These are phyloP conservation scores for Podila epicladia DNA, from an alignment of 192 early-diverging fungal genomes.

Conservation along the genomic window DNA sequence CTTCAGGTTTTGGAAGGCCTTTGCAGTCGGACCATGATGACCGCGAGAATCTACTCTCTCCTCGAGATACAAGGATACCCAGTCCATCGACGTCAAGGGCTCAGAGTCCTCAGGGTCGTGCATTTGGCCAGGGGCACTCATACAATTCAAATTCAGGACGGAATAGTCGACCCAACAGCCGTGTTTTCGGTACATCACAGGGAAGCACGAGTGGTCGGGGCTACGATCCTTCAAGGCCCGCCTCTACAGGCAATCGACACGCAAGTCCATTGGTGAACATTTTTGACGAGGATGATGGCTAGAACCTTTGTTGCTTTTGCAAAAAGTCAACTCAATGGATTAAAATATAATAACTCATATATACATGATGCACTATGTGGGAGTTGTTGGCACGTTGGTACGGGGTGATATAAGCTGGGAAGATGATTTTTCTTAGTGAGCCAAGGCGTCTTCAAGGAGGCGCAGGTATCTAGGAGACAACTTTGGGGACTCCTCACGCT, in stretches of 20 bases:
- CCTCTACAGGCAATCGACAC: not conserved
- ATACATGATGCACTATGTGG: no score
- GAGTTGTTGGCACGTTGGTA: no score
- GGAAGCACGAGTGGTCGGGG: not conserved
- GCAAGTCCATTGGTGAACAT: not conserved
- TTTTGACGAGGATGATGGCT: conserved; percentile 3
- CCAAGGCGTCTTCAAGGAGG: no score
- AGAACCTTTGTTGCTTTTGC: not conserved
- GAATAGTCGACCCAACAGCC: conserved; percentile 30
- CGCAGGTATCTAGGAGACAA: no score
- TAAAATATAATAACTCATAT: no score
- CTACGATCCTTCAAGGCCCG: not conserved
- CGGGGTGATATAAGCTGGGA: no score
- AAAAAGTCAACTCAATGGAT: no score
- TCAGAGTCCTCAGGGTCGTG: conserved; percentile 29
- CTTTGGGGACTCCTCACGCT: no score
- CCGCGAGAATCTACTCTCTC: conserved; percentile 22
- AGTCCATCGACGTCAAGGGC: conserved; percentile 14
- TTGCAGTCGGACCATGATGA: conserved; percentile 5
- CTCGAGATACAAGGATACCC: conserved; percentile 2
- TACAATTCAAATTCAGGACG: conserved; percentile 2
- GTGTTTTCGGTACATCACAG: conserved; percentile 29
- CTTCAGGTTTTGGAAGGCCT: conserved; percentile 9
- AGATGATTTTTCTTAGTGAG: no score
- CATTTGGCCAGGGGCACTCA: not conserved